phyloP scores from a whole-genome alignment of 768 basidiomycete species.

The Dictyophora rubrovolvata region DNA sequence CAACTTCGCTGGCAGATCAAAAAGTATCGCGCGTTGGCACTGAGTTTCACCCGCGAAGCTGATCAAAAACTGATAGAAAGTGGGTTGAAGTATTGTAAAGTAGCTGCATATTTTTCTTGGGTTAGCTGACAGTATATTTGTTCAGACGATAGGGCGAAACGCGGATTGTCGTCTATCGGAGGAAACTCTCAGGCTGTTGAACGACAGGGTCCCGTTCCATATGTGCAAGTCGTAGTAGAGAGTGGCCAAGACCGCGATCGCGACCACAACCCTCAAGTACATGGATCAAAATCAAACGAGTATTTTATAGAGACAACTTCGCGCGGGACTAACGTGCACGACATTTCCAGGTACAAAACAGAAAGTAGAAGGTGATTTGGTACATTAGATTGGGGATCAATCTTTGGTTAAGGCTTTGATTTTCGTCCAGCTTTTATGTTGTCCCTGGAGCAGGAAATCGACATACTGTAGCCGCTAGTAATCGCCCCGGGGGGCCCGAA shows the following conservation, averaged over 20 bases:
- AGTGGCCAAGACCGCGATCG: conserved; percentile 1
- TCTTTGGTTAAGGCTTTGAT: too few species aligned
- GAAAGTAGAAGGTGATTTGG: conserved; percentile 1
- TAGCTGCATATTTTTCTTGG: conserved; percentile 3
- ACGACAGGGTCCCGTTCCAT: conserved; percentile 5
- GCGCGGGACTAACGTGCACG: neutral
- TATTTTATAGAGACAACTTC: neutral
- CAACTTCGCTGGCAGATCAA: conserved; percentile 82
- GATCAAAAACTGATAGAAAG: conserved; percentile 12
- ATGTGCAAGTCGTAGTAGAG: conserved; percentile 6
- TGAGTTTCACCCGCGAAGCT: conserved; percentile 72
- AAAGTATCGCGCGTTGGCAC: conserved; percentile 67
- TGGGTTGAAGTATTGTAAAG: neutral
- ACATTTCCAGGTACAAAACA: neutral
- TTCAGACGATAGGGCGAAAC: conserved; percentile 1
- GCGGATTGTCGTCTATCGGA: neutral
- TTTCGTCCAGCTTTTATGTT: neutral
- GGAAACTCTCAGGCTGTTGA: neutral
- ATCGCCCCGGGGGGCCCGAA: neutral
- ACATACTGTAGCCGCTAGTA: neutral
- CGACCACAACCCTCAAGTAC: neutral
- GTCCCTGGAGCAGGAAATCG: neutral
- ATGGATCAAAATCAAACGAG: neutral
- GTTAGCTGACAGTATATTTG: too few species aligned
- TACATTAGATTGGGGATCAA: neutral